Base-by-base conservation (phyloP, 441 rosid species). In the Metrosideros polymorpha region DNA sequence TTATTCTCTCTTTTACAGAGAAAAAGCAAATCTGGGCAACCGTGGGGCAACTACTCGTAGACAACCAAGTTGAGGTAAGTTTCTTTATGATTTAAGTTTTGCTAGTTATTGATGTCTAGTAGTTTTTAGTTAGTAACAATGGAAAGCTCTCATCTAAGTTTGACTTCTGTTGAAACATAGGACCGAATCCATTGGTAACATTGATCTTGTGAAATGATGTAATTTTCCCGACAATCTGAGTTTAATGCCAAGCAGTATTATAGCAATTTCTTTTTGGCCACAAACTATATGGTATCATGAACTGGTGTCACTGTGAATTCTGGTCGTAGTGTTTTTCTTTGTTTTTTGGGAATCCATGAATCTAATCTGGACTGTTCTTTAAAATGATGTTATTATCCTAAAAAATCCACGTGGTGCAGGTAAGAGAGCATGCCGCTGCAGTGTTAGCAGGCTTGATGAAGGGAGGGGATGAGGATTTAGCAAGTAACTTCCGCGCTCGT, bases 51-150 rank as follows among this genome's bases (percentile, higher is more conserved):
- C 93, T 96, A 66, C 98, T 98, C 61, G 92, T 91, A 61, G 99
- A 98, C 93, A 96, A 92, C 90, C 99, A 96, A 96, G 99, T 98
- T 85, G 99, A 98, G 98, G 99, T 92, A 93, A 93, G 93, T 90
- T 89, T 84, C 82, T 71, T 35, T 53, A 82, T 88, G 85, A 84
- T 61, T 45, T 51, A 71, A 22, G 42, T 63, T 63, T 63, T 30
- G 43, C 42, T 63, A 18, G 76, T 63, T 63, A 63, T 63, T 63
- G 43, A 63, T 63, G 25, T 63, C 76, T 32, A 17, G 39, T 30
- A 30, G 24, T 32, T 61, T 61, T 61, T 61, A 61, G 75, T 61
- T 15, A 15, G 75, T 30, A 61, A 30, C 30, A 61, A 61, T 9
- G 1, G 75, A 29, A 32, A 18, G 76, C 43, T 32, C 43, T 63